phyloP scores from a whole-genome alignment of 2,329 filamentous ascomycete genomes.

The Penicillium frequentans region DNA sequence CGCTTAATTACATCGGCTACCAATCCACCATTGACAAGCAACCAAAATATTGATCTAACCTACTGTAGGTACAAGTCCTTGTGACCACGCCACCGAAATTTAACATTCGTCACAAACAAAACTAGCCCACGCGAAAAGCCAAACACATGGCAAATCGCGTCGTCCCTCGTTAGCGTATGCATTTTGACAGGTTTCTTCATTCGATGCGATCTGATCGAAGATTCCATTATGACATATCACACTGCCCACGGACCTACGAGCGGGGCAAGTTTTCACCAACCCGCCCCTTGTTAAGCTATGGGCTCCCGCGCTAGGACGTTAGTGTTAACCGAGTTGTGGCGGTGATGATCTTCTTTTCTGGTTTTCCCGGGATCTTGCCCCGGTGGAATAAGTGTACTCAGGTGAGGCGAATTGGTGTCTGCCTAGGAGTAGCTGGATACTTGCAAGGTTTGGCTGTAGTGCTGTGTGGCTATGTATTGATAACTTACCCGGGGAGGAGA shows the following conservation, averaged over 20 bases:
- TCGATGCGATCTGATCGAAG: background rate
- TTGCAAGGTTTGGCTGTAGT: background rate
- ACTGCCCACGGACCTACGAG: background rate
- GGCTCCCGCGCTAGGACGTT: background rate
- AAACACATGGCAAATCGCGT: background rate
- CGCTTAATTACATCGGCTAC: background rate
- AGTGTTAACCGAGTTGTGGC: background rate
- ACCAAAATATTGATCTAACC: background rate
- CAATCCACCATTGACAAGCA: background rate
- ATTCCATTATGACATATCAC: constrained; percentile 1
- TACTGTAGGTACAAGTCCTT: background rate
- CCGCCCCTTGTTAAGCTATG: background rate
- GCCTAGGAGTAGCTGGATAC: background rate
- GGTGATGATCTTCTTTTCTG: background rate
- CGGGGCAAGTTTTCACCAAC: background rate
- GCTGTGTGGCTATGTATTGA: too few relatives aligned
- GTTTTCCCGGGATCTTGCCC: background rate
- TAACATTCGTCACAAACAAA: constrained; percentile 2
- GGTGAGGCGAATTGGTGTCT: background rate
- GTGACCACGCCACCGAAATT: constrained; percentile 1
- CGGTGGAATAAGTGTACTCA: background rate
- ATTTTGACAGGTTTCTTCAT: background rate
- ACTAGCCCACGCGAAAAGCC: background rate
- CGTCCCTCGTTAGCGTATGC: background rate
- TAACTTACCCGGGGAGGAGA: background rate